A percentile compares a stretch with the other conserved stretches of the same genome.
Conservation (phyloP, 2,329 filamentous ascomycete genomes). For the Fusarium succisae region DNA sequence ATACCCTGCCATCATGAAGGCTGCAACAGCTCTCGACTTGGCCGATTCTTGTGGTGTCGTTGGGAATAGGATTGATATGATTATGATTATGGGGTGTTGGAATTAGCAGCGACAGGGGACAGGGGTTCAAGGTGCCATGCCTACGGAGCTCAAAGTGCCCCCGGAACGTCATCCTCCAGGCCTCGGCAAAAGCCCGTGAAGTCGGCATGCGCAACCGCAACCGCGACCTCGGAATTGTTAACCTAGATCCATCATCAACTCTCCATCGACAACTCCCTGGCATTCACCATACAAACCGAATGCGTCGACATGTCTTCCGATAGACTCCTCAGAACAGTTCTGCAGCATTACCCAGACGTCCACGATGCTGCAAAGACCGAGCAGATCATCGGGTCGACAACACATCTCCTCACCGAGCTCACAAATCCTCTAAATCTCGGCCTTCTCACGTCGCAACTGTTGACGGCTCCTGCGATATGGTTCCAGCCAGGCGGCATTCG, state of each 20-base stretch:
- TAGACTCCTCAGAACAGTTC: slow-evolving; percentile 71
- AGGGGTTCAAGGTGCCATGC: background rate
- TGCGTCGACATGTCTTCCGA: slow-evolving; percentile 68
- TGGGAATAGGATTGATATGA: slow-evolving; percentile 10
- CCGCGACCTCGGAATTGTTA: slow-evolving; percentile 26
- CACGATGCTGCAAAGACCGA: slow-evolving; percentile 61
- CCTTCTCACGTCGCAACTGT: slow-evolving; percentile 76
- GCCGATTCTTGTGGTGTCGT: slow-evolving; percentile 8
- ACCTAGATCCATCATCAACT: slow-evolving; percentile 6
- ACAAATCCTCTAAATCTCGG: slow-evolving; percentile 80
- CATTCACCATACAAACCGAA: background rate
- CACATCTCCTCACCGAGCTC: slow-evolving; percentile 73
- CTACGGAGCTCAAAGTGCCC: slow-evolving; percentile 15
- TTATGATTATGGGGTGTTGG: slow-evolving; percentile 22
- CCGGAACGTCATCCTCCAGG: slow-evolving; percentile 39
- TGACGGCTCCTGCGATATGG: slow-evolving; percentile 79
- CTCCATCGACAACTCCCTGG: background rate
- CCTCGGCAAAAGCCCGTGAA: slow-evolving; percentile 44
- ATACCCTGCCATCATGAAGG: slow-evolving; percentile 40
- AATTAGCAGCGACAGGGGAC: slow-evolving; percentile 30
- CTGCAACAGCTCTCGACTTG: slow-evolving; percentile 1
- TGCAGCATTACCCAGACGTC: slow-evolving; percentile 67
- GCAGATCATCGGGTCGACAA: slow-evolving; percentile 71
- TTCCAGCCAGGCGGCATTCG: slow-evolving; percentile 65
- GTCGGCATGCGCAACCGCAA: slow-evolving; percentile 22